Percentiles rank a stretch among this genome's conserved stretches.
Conservation (phyloP, 306 rosid genomes). For the Inga leiocalycina region DNA sequence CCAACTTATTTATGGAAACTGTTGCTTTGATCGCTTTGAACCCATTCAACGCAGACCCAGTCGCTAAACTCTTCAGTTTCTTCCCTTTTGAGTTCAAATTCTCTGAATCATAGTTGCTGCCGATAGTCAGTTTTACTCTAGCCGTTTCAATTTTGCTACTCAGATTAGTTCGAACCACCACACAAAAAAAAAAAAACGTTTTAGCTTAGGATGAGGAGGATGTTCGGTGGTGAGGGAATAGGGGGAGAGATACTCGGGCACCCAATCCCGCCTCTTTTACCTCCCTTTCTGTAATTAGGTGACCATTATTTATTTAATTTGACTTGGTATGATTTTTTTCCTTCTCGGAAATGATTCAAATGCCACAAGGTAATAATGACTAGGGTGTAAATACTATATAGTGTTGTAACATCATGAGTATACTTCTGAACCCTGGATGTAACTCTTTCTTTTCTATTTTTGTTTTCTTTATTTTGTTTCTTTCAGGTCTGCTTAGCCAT, state of each 20-base stretch:
- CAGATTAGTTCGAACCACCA: too few species aligned
- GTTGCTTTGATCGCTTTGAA: too few species aligned
- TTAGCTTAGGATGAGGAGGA: too few species aligned
- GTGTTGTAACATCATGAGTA: not conserved
- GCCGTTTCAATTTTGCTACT: too few species aligned
- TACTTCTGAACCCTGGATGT: not conserved
- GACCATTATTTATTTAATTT: not conserved
- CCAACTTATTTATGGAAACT: too few species aligned
- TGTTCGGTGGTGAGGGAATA: too few species aligned
- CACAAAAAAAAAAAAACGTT: too few species aligned
- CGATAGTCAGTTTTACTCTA: too few species aligned
- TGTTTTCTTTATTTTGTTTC: not conserved
- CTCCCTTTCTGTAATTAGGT: not conserved
- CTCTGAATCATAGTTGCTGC: too few species aligned
- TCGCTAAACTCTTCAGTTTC: too few species aligned
- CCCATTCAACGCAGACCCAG: too few species aligned
- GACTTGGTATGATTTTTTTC: not conserved
- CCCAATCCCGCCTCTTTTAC: not conserved
- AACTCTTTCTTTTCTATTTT: not conserved
- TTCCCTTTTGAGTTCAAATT: too few species aligned
- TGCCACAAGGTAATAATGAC: not conserved
- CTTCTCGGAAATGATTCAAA: not conserved
- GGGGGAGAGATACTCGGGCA: not conserved
- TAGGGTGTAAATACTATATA: not conserved
- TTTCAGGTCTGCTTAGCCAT: conserved; percentile 40